phyloP scores from a whole-genome alignment of 78 protist species.

The Protostelium mycophagum region DNA sequence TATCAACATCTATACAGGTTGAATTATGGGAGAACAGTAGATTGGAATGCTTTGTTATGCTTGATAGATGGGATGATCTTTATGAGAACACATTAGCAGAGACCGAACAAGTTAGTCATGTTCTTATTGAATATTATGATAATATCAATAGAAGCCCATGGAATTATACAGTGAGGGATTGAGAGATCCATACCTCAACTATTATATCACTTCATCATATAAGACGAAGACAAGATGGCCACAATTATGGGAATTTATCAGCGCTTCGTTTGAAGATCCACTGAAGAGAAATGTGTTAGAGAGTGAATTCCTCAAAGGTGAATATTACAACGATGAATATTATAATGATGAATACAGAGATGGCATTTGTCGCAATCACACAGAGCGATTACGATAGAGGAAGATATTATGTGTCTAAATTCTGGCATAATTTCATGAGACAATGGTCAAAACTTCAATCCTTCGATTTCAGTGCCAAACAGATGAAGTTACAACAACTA shows the following conservation, averaged over 20 bases:
- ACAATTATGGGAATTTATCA: constrained; percentile 36
- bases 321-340: background rate
- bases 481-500: constrained; percentile 35
- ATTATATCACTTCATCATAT: constrained; percentile 20
- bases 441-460: constrained; percentile 63
- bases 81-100: constrained; percentile 23
- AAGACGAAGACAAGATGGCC: constrained; percentile 65
- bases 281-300: constrained; percentile 7
- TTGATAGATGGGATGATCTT: constrained; percentile 22
- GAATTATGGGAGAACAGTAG: constrained; percentile 63
- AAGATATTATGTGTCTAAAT: constrained; percentile 18
- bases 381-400: constrained; percentile 33
- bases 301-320: background rate
- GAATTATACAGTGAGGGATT: background rate
- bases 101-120: background rate
- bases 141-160: background rate
- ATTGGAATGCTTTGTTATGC: constrained; percentile 32
- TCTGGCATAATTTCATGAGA: constrained; percentile 27
- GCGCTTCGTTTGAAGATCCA: background rate
- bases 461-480: constrained; percentile 25
- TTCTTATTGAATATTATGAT: background rate
- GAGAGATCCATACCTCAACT: constrained; percentile 6
- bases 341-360: constrained; percentile 11
- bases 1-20: constrained; percentile 20
- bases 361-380: constrained; percentile 44